Evolutionary conservation across 176 grass and related monocot genomes (phyloP).

Genomic region (sorghum (Sorghum bicolor)): DNA sequence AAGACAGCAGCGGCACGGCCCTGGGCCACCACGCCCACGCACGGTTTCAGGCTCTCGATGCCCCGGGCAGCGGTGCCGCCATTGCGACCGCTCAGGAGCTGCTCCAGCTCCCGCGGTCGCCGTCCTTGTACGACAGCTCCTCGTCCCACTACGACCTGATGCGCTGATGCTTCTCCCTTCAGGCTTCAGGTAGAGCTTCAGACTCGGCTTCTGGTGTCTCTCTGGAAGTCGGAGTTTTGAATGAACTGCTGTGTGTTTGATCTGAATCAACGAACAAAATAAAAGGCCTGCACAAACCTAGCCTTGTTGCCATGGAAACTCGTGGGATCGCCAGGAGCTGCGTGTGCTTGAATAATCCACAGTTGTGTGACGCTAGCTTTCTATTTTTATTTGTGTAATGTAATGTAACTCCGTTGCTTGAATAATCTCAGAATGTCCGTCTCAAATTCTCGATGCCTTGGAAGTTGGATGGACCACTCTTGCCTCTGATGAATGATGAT

Average conservation of each 20-base stretch:
- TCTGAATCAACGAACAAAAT: not conserved
- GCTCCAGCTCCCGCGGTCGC: constrained; percentile 10
- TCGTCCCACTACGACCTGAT: constrained; percentile 8
- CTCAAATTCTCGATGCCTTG: not conserved
- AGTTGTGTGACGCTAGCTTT: not conserved
- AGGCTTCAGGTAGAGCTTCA: not conserved
- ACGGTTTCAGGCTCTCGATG: constrained; percentile 11
- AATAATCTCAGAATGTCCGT: no score
- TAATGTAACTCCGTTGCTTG: not conserved
- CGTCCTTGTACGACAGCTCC: not conserved
- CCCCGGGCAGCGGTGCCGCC: not conserved
- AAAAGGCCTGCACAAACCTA: constrained; percentile 1
- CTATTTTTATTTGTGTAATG: not conserved
- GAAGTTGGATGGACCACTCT: not conserved
- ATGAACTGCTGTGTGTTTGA: not conserved
- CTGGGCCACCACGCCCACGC: not conserved
- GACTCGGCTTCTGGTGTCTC: no score
- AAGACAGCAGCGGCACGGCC: not conserved
- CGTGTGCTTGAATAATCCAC: constrained; percentile 24
- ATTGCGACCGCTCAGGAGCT: not conserved
- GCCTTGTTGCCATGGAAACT: not conserved
- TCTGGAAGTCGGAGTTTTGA: not conserved
- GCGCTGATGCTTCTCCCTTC: constrained; percentile 18
- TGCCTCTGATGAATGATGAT: not conserved
- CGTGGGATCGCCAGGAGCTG: not conserved